Base-by-base conservation (phyloP, 2,329 filamentous ascomycete species). In the Tolypocladium tundrense region DNA sequence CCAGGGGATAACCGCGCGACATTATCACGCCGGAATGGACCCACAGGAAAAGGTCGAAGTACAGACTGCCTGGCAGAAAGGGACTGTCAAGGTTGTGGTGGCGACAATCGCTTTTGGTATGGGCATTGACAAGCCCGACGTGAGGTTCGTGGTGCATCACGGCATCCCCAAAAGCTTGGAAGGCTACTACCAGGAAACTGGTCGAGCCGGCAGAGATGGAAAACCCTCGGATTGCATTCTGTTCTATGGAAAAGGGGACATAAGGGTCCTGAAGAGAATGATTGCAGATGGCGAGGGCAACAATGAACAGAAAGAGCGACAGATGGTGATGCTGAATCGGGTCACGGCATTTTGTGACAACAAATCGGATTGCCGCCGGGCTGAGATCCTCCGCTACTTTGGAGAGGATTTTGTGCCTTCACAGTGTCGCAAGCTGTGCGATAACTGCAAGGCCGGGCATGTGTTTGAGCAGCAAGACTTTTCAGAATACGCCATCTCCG, bases 71-170 rank as follows among this genome's bases (percentile, higher is more conserved):
- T 99, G 94, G 94, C 94, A 99, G 70, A 76, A 75, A 50, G 91
- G 91, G 7, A 75, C 78, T 55, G 83, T 87, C 66, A 88, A 96
- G 64, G 89, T 99, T 40, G 95, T 99, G 50, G 94, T 99, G 54
- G 95, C 94, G 24, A 99, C 94, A 0, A 97, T 99, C 70, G 94
- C 94, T 31, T 99, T 99, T 69, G 94, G 94, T 8, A 99, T 99
- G 94, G 94, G 94, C n/a, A 99, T 99, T 63, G 94, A 99, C 76
- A 99, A 99, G 71, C 84, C 92, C 0, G 88, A 99, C 69, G 94
- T 99, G 53, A 88, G 94, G 35, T 99, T 96, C 69, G 94, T 99
- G 40, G 90, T 99, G 45, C 95, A 99, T 68, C 88, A 96, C 66
- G 89, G 86, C 50, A 79, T 99, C 7, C 94, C 94, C 1, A 97